Conservation (phyloP, 2,329 filamentous ascomycete genomes). For the Apiospora kogelbergensis region DNA sequence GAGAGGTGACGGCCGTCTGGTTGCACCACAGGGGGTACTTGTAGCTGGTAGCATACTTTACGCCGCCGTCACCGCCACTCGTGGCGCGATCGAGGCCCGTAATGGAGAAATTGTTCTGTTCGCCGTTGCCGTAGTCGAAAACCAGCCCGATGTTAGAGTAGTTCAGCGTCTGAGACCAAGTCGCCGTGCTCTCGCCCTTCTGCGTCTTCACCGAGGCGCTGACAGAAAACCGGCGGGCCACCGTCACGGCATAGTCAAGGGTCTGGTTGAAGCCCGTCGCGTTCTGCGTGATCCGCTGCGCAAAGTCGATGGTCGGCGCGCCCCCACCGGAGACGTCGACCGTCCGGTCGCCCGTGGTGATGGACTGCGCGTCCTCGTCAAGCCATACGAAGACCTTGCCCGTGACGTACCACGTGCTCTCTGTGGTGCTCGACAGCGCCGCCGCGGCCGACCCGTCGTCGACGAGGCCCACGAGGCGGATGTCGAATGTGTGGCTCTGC, state of each 20-base stretch:
- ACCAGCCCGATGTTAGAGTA: conserved; percentile 53
- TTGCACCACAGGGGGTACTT: conserved; percentile 62
- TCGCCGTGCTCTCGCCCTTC: conserved; percentile 37
- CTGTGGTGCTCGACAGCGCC: conserved; percentile 53
- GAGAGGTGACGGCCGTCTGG: conserved; percentile 44
- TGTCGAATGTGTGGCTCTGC: conserved; percentile 62
- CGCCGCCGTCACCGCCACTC: conserved; percentile 24
- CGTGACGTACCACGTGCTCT: conserved; percentile 72
- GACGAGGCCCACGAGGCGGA: conserved; percentile 65
- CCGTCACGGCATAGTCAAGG: conserved; percentile 57
- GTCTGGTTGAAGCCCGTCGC: conserved; percentile 57
- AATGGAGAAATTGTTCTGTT: conserved; percentile 32
- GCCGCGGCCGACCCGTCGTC: conserved; percentile 51
- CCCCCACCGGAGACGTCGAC: conserved; percentile 26
- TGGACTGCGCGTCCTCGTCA: conserved; percentile 43
- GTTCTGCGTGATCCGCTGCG: conserved; percentile 45
- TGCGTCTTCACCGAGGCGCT: conserved; percentile 52
- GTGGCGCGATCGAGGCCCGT: conserved; percentile 35
- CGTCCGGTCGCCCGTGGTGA: conserved; percentile 49
- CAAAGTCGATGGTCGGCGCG: conserved; percentile 49
- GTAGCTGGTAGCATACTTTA: conserved; percentile 43
- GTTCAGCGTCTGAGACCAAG: conserved; percentile 58
- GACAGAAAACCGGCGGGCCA: conserved; percentile 55
- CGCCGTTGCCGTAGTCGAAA: conserved; percentile 27
- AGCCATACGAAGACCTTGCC: conserved; percentile 83